Evolutionary conservation across 805 yeast species (phyloP), one percentile per base, ranked within the genome.

Genomic region (Starmerella sp.): DNA sequence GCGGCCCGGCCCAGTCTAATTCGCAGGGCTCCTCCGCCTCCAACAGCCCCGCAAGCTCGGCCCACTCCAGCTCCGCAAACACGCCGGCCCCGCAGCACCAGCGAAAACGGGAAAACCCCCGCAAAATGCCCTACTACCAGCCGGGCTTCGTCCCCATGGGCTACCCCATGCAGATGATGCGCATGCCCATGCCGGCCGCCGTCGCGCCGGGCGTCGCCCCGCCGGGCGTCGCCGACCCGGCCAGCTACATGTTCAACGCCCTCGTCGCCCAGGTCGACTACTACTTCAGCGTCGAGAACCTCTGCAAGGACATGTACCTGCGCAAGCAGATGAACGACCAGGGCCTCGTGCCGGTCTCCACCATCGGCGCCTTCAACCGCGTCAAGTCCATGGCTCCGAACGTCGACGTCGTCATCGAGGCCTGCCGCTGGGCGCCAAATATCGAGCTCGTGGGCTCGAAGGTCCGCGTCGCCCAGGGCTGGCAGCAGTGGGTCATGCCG

Each of bases 261-360:
- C 69, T 76, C 35, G 66, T 77, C 7, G 69, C 67, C 69, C 97
- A 90, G 74, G 74, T 91, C 52, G 93, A 87, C 67, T 93, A 93
- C 74, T 93, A 93, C 70, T 86, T 93, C 72, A 83, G 95, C 34
- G 75, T 82, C 51, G 95, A 88, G 63, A 93, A 93, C 70, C 76
- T 93, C 70, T 75, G 84, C 63, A 86, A 88, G 71, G 98, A 93
- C 71, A 73, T 83, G 51, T 91, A 72, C 67, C 75, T 93, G 70
- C 81, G 96, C 70, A 78, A 80, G 60, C 86, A 85, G 64, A 86
- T 91, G 95, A 79, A 83, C 69, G 64, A 77, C 48, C 75, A 80
- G 56, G 96, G 96, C 30, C 82, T 83, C 75, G 76, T 89, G 53
- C 80, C 82, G 36, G 69, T 88, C 55, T 65, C 69, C 6, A 75